A percentile compares a stretch with the other conserved stretches of the same genome.
Conservation (phyloP, 164 flowering plant genomes). For the Paratinospora sagittata region DNA sequence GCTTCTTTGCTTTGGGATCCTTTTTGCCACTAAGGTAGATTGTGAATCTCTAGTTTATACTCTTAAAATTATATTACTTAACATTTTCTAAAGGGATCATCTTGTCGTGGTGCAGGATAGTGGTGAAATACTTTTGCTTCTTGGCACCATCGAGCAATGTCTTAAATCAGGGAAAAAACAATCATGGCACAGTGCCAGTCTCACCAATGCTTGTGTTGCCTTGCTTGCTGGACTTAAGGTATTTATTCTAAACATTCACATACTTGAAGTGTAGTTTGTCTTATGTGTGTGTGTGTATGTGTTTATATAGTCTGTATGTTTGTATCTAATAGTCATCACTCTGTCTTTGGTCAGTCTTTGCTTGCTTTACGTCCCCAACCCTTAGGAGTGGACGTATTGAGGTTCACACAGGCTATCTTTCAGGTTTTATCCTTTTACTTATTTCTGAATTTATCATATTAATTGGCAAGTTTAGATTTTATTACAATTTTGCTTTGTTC, state of each 20-base stretch:
- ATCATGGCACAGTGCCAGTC: conserved; percentile 62
- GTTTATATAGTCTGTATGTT: not conserved
- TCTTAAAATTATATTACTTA: not conserved
- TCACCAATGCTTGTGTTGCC: conserved; percentile 86
- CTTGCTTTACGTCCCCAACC: conserved; percentile 64
- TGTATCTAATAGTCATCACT: conserved; percentile 3
- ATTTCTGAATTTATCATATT: conserved; percentile 1
- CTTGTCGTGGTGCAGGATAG: conserved; percentile 46
- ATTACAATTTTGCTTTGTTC: not conserved
- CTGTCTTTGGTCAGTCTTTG: conserved; percentile 45
- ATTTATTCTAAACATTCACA: conserved; percentile 5
- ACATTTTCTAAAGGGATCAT: not conserved
- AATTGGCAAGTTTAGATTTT: not conserved
- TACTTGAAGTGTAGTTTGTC: conserved; percentile 1
- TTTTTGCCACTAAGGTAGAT: conserved; percentile 83
- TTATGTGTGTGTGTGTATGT: not conserved
- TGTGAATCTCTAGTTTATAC: not conserved
- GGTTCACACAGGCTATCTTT: conserved; percentile 60
- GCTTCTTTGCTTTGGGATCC: conserved; percentile 80
- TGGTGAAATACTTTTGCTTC: conserved; percentile 67
- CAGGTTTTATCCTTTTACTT: conserved; percentile 43
- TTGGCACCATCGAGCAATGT: conserved; percentile 76
- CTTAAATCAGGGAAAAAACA: conserved; percentile 80
- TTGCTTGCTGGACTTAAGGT: conserved; percentile 91
- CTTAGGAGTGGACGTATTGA: conserved; percentile 53